Evolutionary conservation across 352 stramenopile genomes (phyloP).

Genomic region (Globisporangium emineosum): DNA sequence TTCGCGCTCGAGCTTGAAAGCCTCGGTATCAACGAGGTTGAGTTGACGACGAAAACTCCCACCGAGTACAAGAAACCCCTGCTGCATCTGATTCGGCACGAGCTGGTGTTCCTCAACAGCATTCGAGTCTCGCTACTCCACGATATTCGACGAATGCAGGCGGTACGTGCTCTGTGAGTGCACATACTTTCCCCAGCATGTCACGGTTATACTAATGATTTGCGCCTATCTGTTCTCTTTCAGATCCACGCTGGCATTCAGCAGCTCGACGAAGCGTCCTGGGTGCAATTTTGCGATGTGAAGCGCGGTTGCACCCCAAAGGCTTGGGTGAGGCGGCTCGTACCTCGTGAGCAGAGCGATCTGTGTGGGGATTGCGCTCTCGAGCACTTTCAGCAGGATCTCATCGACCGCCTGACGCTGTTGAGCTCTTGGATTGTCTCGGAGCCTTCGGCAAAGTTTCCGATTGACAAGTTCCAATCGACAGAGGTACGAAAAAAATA

Average conservation of each 20-base stretch:
- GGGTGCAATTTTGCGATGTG: conserved; percentile 9
- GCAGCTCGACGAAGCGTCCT: conserved; percentile 8
- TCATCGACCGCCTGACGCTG: conserved; percentile 34
- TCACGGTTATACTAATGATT: conserved; percentile 4
- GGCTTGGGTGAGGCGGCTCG: conserved; percentile 8
- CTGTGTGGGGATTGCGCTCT: conserved; percentile 14
- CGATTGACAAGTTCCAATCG: conserved; percentile 40
- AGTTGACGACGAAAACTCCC: background rate
- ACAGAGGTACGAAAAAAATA: conserved; percentile 14
- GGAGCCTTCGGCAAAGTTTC: conserved; percentile 24
- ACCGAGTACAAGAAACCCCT: conserved; percentile 29
- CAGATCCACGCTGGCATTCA: conserved; percentile 15
- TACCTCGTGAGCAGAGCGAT: too few relatives aligned
- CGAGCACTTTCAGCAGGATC: conserved; percentile 29
- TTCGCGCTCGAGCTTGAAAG: conserved; percentile 15
- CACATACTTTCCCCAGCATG: background rate
- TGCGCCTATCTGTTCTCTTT: background rate
- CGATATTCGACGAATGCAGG: conserved; percentile 25
- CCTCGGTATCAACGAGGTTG: background rate
- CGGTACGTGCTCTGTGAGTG: conserved; percentile 15
- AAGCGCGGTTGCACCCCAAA: background rate
- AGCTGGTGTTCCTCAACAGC: conserved; percentile 19
- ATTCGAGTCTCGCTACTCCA: conserved; percentile 17
- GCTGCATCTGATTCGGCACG: conserved; percentile 22
- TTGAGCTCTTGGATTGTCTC: conserved; percentile 24